Conservation (phyloP, 192 early-diverging fungal species). For the Coemansia sp. region DNA sequence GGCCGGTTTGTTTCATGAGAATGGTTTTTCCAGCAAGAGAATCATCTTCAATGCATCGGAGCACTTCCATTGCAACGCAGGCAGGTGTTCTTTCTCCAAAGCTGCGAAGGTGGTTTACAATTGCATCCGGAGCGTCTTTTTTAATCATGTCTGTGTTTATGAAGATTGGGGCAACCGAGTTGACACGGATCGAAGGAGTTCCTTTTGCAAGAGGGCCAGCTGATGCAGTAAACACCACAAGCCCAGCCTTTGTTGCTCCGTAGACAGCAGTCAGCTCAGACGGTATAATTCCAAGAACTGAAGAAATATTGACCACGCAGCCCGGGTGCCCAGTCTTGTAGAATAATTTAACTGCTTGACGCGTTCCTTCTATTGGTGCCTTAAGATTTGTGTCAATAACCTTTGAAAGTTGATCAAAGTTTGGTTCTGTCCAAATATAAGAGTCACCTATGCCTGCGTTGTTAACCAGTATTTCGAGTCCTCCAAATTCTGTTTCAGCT, state of each 20-base stretch:
- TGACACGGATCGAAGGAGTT: conserved; percentile 53
- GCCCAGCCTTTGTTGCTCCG: conserved; percentile 68
- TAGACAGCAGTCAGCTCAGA: conserved; percentile 61
- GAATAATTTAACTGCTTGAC: conserved; percentile 61
- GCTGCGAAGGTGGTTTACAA: no score
- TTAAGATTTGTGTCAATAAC: conserved; percentile 68
- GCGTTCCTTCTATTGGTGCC: conserved; percentile 71
- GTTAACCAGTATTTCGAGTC: conserved; percentile 57
- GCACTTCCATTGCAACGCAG: no score
- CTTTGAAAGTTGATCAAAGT: conserved; percentile 50
- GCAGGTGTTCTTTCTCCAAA: no score
- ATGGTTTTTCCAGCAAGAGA: no score
- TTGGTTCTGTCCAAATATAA: conserved; percentile 36
- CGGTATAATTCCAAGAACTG: conserved; percentile 58
- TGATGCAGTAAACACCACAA: conserved; percentile 56
- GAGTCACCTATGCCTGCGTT: conserved; percentile 58
- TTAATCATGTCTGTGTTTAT: conserved; percentile 50
- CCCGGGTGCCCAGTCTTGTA: conserved; percentile 42
- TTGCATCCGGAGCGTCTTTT: background rate
- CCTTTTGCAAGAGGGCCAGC: conserved; percentile 28
- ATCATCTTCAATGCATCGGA: no score
- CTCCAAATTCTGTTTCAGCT: conserved; percentile 55
- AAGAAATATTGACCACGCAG: conserved; percentile 70
- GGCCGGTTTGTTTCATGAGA: no score
- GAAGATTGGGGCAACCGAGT: conserved; percentile 58